These are phyloP conservation scores for Cordyceps farinosa DNA, from an alignment of 2,329 filamentous ascomycete genomes.

Conservation along the genomic window DNA sequence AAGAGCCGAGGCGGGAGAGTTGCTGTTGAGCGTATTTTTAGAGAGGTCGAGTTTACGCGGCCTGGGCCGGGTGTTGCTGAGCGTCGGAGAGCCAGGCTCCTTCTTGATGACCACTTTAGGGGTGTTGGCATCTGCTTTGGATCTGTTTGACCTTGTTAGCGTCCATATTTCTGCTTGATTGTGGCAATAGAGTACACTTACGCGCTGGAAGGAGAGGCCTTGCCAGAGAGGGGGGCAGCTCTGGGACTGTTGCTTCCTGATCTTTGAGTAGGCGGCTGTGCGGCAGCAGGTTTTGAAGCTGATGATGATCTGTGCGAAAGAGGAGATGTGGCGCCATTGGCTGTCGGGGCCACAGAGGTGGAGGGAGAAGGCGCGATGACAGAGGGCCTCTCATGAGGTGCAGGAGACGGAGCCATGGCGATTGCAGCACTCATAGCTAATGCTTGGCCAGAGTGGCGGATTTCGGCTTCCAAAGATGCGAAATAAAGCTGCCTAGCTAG, in stretches of 20 bases:
- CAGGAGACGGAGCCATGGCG: constrained; percentile 65
- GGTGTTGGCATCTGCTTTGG: constrained; percentile 51
- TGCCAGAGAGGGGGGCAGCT: constrained; percentile 36
- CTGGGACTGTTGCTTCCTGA: constrained; percentile 55
- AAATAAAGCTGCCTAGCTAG: background rate
- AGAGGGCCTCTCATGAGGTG: constrained; percentile 61
- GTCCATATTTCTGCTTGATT: background rate
- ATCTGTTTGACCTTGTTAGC: constrained; percentile 21
- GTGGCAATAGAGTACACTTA: constrained; percentile 39
- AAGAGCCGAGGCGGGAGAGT: constrained; percentile 59
- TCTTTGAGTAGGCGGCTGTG: constrained; percentile 44
- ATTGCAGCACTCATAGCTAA: constrained; percentile 64
- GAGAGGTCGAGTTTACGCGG: constrained; percentile 77
- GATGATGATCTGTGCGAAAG: constrained; percentile 39
- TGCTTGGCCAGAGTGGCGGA: background rate
- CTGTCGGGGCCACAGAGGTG: constrained; percentile 32
- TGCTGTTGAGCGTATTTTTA: constrained; percentile 52
- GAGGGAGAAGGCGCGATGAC: constrained; percentile 48
- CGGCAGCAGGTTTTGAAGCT: constrained; percentile 32
- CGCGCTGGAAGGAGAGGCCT: constrained; percentile 58
- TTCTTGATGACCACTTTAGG: constrained; percentile 95
- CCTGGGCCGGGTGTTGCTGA: constrained; percentile 68
- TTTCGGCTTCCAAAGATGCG: background rate
- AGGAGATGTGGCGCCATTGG: constrained; percentile 39
- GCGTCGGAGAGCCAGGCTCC: constrained; percentile 83